Percentiles rank a stretch among this genome's conserved stretches.
Conservation (phyloP, 2,329 filamentous ascomycete genomes). For the Trichothecium sympodiale region DNA sequence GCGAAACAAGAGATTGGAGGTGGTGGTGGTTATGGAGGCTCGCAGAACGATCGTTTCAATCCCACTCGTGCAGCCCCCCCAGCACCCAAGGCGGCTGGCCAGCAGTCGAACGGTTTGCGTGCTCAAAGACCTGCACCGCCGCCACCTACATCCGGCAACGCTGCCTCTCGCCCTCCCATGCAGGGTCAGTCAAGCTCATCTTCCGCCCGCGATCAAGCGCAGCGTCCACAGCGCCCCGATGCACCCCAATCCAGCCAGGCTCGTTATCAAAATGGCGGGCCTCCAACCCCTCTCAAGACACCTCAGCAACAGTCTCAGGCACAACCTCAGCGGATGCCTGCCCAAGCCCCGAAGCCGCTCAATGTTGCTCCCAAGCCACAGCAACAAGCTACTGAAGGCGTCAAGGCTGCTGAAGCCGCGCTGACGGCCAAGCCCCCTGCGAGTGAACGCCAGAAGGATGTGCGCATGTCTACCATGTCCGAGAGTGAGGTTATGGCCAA, state of each 20-base stretch:
- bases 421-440: conserved; percentile 71
- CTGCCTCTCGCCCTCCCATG: conserved; percentile 32
- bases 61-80: conserved; percentile 76
- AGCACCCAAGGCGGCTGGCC: conserved; percentile 51
- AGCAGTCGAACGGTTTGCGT: conserved; percentile 43
- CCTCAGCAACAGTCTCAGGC: conserved; percentile 31
- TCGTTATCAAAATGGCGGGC: conserved; percentile 42
- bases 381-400: conserved; percentile 48
- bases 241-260: conserved; percentile 31
- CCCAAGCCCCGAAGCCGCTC: conserved; percentile 59
- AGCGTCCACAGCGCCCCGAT: conserved; percentile 35
- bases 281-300: conserved; percentile 4
- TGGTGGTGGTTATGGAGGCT: conserved; percentile 37
- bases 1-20: conserved; percentile 86
- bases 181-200: conserved; percentile 38
- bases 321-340: conserved; percentile 40
- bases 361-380: conserved; percentile 62
- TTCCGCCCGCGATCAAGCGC: conserved; percentile 31
- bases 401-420: conserved; percentile 84
- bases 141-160: conserved; percentile 37
- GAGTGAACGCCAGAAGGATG: conserved; percentile 73
- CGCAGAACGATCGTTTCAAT: conserved; percentile 64
- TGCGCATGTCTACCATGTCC: conserved; percentile 97
- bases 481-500: conserved; percentile 96
- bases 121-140: conserved; percentile 79